A percentile compares a stretch with the other conserved stretches of the same genome.
These are phyloP conservation scores for Tillandsia fasciculata DNA, from an alignment of 176 grass and related monocot genomes.

Conservation along the genomic window DNA sequence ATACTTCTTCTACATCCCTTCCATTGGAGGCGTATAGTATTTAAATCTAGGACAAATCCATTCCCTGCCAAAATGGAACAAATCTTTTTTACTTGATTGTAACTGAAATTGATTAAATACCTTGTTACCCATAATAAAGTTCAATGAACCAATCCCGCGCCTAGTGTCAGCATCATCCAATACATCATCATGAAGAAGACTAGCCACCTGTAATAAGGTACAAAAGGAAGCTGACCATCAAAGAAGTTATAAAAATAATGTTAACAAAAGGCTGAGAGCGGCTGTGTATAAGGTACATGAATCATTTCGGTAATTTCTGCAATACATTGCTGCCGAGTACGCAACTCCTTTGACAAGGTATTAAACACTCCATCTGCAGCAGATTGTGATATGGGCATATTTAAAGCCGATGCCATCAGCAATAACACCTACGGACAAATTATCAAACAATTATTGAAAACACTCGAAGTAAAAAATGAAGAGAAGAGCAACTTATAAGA, in stretches of 20 bases:
- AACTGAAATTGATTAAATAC: slow-evolving; percentile 16
- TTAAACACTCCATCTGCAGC: slow-evolving; percentile 6
- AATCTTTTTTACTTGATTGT: no score
- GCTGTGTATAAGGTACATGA: slow-evolving; percentile 44
- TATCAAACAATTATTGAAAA: slow-evolving; percentile 4
- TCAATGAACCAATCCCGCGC: slow-evolving; percentile 79
- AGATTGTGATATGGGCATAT: slow-evolving; percentile 41
- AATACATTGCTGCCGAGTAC: slow-evolving; percentile 62
- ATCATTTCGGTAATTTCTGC: slow-evolving; percentile 99
- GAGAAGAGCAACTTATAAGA: not conserved
- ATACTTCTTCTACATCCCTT: no score
- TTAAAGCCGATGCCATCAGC: slow-evolving; percentile 87
- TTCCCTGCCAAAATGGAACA: no score
- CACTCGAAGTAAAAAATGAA: not conserved
- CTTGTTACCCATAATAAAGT: slow-evolving; percentile 98
- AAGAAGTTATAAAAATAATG: not conserved
- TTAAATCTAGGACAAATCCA: no score
- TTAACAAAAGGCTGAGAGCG: slow-evolving; percentile 7
- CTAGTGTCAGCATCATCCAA: slow-evolving; percentile 96
- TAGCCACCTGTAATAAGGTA: slow-evolving; percentile 52
- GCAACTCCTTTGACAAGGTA: slow-evolving; percentile 32
- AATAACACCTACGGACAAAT: slow-evolving; percentile 64
- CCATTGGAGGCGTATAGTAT: no score
- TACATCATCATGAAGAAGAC: slow-evolving; percentile 97
- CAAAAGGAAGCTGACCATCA: not conserved